A percentile compares a stretch with the other conserved stretches of the same genome.
These are phyloP conservation scores for Talaromyces sp. DNA, from an alignment of 2,329 filamentous ascomycete genomes.

Conservation along the genomic window DNA sequence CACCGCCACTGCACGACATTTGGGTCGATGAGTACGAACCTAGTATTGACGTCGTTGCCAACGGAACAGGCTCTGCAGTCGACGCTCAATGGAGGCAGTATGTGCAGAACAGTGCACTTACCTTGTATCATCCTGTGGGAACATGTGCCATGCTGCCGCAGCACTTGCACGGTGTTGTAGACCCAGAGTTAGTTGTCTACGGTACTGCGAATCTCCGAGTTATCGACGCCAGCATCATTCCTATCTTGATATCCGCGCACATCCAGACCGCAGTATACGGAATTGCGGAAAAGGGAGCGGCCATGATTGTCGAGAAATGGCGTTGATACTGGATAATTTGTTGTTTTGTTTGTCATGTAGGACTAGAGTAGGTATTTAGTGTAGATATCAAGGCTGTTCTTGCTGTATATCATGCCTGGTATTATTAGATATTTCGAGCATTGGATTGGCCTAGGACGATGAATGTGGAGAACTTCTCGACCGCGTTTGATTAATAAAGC, in stretches of 20 bases:
- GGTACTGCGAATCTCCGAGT: neutral
- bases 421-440: neutral
- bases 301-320: neutral
- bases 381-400: neutral
- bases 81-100: neutral
- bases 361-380: neutral
- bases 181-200: conserved; percentile 1
- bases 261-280: neutral
- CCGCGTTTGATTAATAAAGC: neutral
- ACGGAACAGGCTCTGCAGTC: neutral
- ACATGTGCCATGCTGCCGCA: neutral
- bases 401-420: neutral
- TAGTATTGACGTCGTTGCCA: neutral
- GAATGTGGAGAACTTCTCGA: neutral
- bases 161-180: neutral
- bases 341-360: neutral
- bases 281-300: neutral
- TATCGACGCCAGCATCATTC: neutral
- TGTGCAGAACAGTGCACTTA: neutral
- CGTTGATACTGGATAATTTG: conserved; percentile 9
- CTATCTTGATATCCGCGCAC: neutral
- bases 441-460: conserved; percentile 1
- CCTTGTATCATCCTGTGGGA: neutral
- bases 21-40: neutral
- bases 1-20: neutral